phyloP scores from a whole-genome alignment of 768 basidiomycete species.

The Termitomyces sp. region DNA sequence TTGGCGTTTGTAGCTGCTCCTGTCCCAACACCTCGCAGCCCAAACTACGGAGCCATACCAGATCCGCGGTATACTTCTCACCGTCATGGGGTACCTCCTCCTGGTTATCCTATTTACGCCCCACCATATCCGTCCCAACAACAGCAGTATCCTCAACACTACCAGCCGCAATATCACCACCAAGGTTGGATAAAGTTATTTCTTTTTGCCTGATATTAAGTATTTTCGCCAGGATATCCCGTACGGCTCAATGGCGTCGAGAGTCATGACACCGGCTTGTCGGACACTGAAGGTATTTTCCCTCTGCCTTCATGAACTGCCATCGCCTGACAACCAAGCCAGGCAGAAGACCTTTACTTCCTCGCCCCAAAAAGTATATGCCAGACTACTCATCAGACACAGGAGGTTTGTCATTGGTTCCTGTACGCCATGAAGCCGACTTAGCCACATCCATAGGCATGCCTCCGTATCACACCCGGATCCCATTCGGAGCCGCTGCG shows the following conservation, averaged over 20 bases:
- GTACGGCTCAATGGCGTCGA: not conserved
- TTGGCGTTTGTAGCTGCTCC: not conserved
- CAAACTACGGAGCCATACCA: not conserved
- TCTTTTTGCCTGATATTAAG: not conserved
- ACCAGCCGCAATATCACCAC: not conserved
- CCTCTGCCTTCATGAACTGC: not conserved
- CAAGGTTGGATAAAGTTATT: not conserved
- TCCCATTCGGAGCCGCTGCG: not conserved
- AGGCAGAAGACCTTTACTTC: not conserved
- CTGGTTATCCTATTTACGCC: not conserved
- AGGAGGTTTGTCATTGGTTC: not conserved
- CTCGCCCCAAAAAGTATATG: not conserved
- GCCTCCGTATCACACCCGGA: not conserved
- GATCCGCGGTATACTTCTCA: not conserved
- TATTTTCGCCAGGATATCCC: not conserved
- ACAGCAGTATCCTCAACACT: not conserved
- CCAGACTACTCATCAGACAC: constrained; percentile 4
- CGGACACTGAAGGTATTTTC: not conserved
- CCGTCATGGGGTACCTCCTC: not conserved
- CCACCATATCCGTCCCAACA: not conserved
- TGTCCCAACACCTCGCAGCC: not conserved
- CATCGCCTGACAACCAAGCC: not conserved
- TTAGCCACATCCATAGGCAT: not conserved
- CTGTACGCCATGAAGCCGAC: not conserved
- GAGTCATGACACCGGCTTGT: not conserved